Evolutionary conservation across 176 grass and related monocot genomes (phyloP).

Genomic region (Echinochloa phyllopogon): DNA sequence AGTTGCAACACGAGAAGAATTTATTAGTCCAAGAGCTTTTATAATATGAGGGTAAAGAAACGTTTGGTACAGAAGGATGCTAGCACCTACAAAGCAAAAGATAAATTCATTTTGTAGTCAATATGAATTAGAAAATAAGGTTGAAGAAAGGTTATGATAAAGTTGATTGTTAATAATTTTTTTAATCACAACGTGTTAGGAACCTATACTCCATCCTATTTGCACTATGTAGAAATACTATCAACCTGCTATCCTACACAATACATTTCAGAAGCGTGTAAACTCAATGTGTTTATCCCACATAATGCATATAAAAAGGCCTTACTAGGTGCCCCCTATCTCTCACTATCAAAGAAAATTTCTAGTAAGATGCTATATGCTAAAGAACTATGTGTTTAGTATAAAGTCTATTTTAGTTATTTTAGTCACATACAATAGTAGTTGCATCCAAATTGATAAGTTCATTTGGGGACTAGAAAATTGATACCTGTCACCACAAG

Average conservation of each 20-base stretch:
- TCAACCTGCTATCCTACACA: too few relatives aligned
- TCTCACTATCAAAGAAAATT: too few relatives aligned
- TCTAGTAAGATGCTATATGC: too few relatives aligned
- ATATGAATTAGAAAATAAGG: neutral
- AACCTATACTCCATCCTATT: too few relatives aligned
- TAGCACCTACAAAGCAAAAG: constrained; percentile 38
- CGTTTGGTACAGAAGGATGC: constrained; percentile 51
- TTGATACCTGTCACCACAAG: constrained; percentile 54
- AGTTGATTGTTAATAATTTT: neutral
- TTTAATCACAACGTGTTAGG: neutral
- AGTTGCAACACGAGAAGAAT: constrained; percentile 37
- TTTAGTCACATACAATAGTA: neutral
- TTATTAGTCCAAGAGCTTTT: constrained; percentile 42
- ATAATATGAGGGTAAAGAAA: constrained; percentile 49
- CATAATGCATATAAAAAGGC: too few relatives aligned
- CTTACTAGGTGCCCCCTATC: too few relatives aligned
- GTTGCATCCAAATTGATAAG: too few relatives aligned
- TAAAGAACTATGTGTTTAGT: too few relatives aligned
- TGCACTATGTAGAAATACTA: too few relatives aligned
- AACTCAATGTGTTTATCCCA: too few relatives aligned
- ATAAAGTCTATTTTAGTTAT: neutral
- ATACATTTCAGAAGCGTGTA: too few relatives aligned
- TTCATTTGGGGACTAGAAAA: neutral
- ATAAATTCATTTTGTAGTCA: neutral
- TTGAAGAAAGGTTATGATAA: neutral